These are phyloP conservation scores for Musa balbisiana DNA, from an alignment of 202 grass and related monocot species.

Conservation along the genomic window DNA sequence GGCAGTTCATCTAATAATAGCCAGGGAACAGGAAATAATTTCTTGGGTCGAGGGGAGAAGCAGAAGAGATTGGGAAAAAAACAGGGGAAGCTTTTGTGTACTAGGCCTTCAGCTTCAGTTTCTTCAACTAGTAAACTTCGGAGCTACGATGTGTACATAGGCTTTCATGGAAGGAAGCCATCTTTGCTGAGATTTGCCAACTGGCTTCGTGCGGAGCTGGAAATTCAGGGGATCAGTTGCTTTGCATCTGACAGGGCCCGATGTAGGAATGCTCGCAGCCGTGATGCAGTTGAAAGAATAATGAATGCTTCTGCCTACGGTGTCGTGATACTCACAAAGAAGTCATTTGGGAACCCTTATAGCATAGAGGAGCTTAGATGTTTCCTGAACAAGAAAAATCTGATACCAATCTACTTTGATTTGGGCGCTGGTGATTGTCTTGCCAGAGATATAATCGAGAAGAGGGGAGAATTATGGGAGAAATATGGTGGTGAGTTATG, in stretches of 20 bases:
- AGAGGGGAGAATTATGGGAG: constrained; percentile 92
- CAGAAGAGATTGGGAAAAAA: constrained; percentile 42
- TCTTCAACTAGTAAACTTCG: constrained; percentile 51
- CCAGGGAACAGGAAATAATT: constrained; percentile 32
- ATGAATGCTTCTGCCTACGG: constrained; percentile 92
- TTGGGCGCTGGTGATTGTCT: constrained; percentile 76
- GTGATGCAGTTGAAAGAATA: constrained; percentile 64
- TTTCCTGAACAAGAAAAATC: constrained; percentile 71
- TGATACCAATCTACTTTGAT: constrained; percentile 88
- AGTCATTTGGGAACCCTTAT: constrained; percentile 88
- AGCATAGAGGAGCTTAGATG: constrained; percentile 85
- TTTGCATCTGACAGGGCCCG: constrained; percentile 80
- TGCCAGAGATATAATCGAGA: constrained; percentile 94
- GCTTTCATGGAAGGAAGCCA: constrained; percentile 86
- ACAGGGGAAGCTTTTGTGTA: constrained; percentile 38
- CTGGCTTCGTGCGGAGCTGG: constrained; percentile 89
- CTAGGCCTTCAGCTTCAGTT: constrained; percentile 35
- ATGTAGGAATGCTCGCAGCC: constrained; percentile 67
- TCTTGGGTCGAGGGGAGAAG: constrained; percentile 44
- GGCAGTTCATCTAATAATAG: constrained; percentile 46
- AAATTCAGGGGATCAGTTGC: constrained; percentile 92
- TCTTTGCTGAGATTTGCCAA: constrained; percentile 76
- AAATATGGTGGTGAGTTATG: constrained; percentile 94
- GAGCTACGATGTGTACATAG: constrained; percentile 84
- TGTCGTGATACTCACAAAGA: constrained; percentile 80